A percentile compares a stretch with the other conserved stretches of the same genome.
phyloP scores from a whole-genome alignment of 2,329 filamentous ascomycete species.

The Salinomyces thailandicus region DNA sequence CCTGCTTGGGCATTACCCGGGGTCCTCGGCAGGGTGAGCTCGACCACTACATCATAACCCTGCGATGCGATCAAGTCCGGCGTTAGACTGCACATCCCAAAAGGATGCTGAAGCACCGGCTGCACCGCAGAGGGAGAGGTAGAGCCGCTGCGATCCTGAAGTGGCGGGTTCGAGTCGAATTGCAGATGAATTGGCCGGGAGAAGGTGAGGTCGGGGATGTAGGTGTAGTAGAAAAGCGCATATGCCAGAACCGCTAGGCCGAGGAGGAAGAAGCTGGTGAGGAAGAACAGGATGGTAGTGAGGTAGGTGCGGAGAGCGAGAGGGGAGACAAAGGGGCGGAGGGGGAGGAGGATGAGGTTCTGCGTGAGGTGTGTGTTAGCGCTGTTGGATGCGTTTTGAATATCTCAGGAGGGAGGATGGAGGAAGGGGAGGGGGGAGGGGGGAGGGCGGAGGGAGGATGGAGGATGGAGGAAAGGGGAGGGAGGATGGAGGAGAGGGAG shows the following conservation, averaged over 20 bases:
- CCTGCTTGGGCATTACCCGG: constrained; percentile 63
- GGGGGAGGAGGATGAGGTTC: constrained; percentile 44
- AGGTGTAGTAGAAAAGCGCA: constrained; percentile 56
- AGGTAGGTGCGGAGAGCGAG: constrained; percentile 55
- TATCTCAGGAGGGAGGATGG: too few species aligned
- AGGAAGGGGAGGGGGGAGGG: too few species aligned
- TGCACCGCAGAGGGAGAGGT: constrained; percentile 6
- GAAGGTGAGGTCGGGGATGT: constrained; percentile 56
- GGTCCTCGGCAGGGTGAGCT: constrained; percentile 67
- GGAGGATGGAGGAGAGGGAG: too few species aligned
- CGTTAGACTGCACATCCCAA: constrained; percentile 41
- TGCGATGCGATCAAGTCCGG: constrained; percentile 57
- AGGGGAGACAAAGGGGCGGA: constrained; percentile 49
- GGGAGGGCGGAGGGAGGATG: too few species aligned
- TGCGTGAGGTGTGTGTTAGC: too few species aligned
- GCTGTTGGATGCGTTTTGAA: too few species aligned
- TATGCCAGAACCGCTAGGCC: constrained; percentile 51
- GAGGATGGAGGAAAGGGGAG: too few species aligned
- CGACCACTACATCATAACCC: constrained; percentile 72
- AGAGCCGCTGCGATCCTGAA: constrained; percentile 27
- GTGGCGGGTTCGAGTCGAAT: constrained; percentile 42
- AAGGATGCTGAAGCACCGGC: constrained; percentile 30
- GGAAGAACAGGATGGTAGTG: constrained; percentile 44
- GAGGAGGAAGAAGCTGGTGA: constrained; percentile 46
- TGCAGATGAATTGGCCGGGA: constrained; percentile 54